phyloP scores from a whole-genome alignment of 176 grass and related monocot genomes.

The Otatea glauca region DNA sequence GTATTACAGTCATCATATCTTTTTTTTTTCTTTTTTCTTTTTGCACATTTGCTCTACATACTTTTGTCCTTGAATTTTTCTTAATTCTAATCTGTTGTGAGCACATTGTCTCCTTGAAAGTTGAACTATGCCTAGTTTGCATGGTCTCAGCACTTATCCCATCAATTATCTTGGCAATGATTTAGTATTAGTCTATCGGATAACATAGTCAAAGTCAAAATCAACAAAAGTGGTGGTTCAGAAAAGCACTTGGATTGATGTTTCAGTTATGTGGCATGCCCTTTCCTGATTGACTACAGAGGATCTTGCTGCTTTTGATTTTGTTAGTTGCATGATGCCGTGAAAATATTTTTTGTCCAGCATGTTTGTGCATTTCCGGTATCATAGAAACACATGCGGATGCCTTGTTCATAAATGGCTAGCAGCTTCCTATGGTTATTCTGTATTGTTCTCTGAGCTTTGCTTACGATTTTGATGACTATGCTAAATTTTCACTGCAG shows the following conservation, averaged over 20 bases:
- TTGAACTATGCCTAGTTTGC: background rate
- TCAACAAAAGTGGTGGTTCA: background rate
- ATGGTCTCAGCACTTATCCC: background rate
- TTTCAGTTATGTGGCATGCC: background rate
- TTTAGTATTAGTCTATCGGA: conserved; percentile 23
- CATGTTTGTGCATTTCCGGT: conserved; percentile 2
- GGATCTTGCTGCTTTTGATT: conserved; percentile 15
- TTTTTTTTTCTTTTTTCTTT: background rate
- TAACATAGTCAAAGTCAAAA: background rate
- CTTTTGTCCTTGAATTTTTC: background rate
- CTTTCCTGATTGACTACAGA: background rate
- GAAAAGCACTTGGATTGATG: background rate
- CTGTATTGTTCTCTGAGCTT: background rate
- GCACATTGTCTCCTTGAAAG: conserved; percentile 3
- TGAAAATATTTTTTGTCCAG: background rate
- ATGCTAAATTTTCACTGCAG: conserved; percentile 47
- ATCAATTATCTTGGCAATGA: background rate
- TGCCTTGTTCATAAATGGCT: background rate
- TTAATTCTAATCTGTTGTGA: background rate
- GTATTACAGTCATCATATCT: conserved; percentile 42
- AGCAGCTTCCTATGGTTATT: background rate
- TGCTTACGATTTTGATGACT: background rate
- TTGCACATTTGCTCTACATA: background rate
- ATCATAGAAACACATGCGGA: background rate
- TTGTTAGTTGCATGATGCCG: background rate